phyloP scores from a whole-genome alignment of 352 stramenopile genomes.

The Pythium sp. region DNA sequence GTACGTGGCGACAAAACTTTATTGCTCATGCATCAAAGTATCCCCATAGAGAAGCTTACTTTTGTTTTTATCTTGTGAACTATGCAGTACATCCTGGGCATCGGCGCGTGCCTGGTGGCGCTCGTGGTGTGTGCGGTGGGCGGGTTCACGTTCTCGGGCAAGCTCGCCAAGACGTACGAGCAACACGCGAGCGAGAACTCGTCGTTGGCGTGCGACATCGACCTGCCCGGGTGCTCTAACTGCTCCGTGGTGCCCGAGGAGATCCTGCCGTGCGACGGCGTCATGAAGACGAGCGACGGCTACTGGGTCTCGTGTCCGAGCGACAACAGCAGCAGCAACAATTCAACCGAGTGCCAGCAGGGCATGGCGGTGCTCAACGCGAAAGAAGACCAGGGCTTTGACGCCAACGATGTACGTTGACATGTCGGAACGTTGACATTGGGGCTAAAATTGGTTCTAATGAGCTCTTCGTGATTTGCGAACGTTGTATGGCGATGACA shows the following conservation, averaged over 20 bases:
- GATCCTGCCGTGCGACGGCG: conserved; percentile 40
- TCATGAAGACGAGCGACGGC: conserved; percentile 28
- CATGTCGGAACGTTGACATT: not conserved
- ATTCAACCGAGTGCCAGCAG: conserved; percentile 27
- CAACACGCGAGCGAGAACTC: conserved; percentile 31
- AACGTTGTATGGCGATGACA: conserved; percentile 2
- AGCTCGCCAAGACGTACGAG: conserved; percentile 54
- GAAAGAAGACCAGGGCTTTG: conserved; percentile 49
- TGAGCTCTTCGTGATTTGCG: not conserved
- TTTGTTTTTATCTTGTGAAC: not conserved
- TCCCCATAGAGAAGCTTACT: not conserved
- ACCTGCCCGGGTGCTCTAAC: conserved; percentile 70
- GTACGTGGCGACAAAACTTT: conserved; percentile 25
- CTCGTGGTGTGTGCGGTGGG: conserved; percentile 59
- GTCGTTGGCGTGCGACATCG: conserved; percentile 64
- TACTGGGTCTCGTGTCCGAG: conserved; percentile 46
- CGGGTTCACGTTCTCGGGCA: conserved; percentile 66
- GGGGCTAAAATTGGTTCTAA: conserved; percentile 5
- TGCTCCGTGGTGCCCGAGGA: conserved; percentile 40
- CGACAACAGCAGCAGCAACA: conserved; percentile 15
- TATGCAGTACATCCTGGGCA: conserved; percentile 69
- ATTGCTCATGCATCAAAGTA: no score
- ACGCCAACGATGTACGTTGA: conserved; percentile 56
- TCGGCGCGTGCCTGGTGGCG: conserved; percentile 52
- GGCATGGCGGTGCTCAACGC: conserved; percentile 59